A percentile compares a stretch with the other conserved stretches of the same genome.
Conservation (phyloP, 148 eudicot species). For the Agrostemma githago region DNA sequence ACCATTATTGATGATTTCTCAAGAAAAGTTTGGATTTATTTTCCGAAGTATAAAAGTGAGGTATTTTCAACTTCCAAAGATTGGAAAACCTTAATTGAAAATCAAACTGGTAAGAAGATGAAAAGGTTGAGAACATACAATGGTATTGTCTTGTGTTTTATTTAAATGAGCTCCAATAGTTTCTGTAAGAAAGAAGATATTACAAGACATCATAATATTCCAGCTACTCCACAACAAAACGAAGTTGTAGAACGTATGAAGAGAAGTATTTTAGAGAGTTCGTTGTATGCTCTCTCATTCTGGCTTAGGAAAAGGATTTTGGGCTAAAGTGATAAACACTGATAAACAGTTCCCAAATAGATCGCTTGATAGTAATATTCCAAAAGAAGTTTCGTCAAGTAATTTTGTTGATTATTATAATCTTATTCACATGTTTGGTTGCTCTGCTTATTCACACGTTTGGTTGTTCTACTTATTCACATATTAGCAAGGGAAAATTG, state of each 20-base stretch:
- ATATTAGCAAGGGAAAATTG: constrained; percentile 4
- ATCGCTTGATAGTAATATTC: background rate
- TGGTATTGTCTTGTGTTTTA: no score
- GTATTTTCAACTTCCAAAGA: no score
- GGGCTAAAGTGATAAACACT: background rate
- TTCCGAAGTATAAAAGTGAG: no score
- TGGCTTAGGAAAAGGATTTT: background rate
- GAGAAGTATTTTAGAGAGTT: background rate
- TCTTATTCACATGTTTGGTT: background rate
- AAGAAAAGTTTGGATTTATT: no score
- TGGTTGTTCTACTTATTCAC: background rate
- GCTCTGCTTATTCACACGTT: background rate
- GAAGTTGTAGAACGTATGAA: constrained; percentile 2
- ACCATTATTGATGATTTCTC: constrained; percentile 14
- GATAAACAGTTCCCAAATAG: background rate
- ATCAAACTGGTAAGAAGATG: no score
- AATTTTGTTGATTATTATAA: constrained; percentile 9
- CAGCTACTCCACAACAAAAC: constrained; percentile 3
- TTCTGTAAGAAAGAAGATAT: no score
- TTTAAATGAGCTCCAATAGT: no score
- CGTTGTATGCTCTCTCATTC: constrained; percentile 7
- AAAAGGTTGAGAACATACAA: no score
- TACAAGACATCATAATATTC: background rate
- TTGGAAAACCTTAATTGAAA: no score
- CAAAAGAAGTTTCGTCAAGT: background rate